These are phyloP conservation scores for Pistacia vera DNA, from an alignment of 345 rosid genomes.

Conservation along the genomic window DNA sequence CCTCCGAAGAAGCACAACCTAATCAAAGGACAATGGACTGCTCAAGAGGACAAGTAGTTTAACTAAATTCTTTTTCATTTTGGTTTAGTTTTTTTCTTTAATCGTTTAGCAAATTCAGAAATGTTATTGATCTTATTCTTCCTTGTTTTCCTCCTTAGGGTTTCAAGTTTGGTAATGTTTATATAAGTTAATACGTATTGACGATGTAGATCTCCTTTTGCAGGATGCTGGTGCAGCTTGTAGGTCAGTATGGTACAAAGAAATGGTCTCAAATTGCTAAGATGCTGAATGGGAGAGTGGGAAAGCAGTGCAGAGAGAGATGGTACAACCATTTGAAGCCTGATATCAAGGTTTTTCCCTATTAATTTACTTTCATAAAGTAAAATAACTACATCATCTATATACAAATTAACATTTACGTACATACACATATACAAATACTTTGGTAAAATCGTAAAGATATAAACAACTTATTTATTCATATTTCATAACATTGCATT, in stretches of 20 bases:
- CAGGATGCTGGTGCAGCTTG: conserved; percentile 56
- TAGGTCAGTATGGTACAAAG: conserved; percentile 50
- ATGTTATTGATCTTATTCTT: not conserved
- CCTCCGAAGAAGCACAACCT: conserved; percentile 27
- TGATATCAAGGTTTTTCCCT: conserved; percentile 63
- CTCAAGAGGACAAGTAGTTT: conserved; percentile 56
- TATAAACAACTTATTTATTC: too few species aligned
- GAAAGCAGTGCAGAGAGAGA: conserved; percentile 90
- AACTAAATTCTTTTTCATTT: not conserved
- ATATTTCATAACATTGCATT: not conserved
- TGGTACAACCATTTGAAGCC: conserved; percentile 92
- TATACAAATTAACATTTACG: not conserved
- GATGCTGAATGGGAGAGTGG: conserved; percentile 60
- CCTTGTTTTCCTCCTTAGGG: not conserved
- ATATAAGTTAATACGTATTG: not conserved
- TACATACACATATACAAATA: not conserved
- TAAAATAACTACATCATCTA: not conserved
- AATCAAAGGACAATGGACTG: conserved; percentile 79
- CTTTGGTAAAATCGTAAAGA: too few species aligned
- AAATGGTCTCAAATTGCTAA: conserved; percentile 78
- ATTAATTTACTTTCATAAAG: not conserved
- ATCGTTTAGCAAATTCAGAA: not conserved
- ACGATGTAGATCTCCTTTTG: not conserved
- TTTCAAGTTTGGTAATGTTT: not conserved
- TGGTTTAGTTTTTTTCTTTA: not conserved